phyloP scores from a whole-genome alignment of 2,329 filamentous ascomycete species.

The Macrophomina pseudophaseolina region DNA sequence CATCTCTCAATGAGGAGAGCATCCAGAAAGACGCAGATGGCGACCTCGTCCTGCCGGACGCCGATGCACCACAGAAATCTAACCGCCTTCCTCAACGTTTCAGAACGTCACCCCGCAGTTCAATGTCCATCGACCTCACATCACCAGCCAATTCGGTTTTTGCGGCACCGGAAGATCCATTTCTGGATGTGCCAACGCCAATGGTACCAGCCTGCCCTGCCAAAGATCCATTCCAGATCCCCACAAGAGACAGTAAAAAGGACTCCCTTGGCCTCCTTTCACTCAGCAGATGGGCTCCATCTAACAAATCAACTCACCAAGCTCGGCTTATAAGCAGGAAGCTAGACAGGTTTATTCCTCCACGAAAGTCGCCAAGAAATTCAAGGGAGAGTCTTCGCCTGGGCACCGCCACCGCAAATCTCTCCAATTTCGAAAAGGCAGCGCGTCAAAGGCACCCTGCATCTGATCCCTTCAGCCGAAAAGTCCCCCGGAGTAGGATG shows the following conservation, averaged over 20 bases:
- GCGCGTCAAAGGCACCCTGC: conserved; percentile 50
- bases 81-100: background rate
- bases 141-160: conserved; percentile 9
- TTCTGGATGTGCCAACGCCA: background rate
- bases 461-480: conserved; percentile 61
- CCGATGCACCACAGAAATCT: background rate
- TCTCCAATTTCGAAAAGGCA: conserved; percentile 55
- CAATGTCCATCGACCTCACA: conserved; percentile 22
- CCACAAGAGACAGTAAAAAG: conserved; percentile 18
- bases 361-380: conserved; percentile 48
- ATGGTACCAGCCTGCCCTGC: conserved; percentile 7
- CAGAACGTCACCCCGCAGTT: background rate
- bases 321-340: conserved; percentile 37
- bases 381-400: conserved; percentile 58
- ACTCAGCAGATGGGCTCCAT: conserved; percentile 38
- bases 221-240: conserved; percentile 31
- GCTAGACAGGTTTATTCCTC: conserved; percentile 65
- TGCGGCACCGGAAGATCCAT: background rate
- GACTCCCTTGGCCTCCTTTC: conserved; percentile 25
- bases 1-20: background rate
- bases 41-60: conserved; percentile 23
- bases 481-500: conserved; percentile 39
- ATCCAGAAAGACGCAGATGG: conserved; percentile 14
- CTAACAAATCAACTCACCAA: conserved; percentile 34
- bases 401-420: conserved; percentile 53